phyloP scores from a whole-genome alignment of 768 basidiomycete genomes.

The Termitomyces eurrhizus region DNA sequence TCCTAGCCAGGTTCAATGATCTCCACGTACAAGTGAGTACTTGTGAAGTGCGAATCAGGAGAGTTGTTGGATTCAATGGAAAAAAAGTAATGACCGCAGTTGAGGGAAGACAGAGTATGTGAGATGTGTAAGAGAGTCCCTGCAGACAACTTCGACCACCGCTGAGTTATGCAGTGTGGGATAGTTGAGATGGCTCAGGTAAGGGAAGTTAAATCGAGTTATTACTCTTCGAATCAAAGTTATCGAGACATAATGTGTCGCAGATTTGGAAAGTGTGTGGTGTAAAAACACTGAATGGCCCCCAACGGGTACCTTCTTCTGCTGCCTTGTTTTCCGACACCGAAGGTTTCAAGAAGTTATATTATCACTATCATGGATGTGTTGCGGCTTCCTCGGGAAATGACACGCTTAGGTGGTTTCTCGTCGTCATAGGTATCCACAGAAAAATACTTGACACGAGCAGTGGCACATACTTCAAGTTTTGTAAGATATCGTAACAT shows the following conservation, averaged over 20 bases:
- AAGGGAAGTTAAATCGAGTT: neutral
- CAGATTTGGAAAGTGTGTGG: slow-evolving; percentile 2
- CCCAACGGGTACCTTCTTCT: neutral
- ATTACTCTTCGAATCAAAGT: neutral
- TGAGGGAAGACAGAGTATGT: neutral
- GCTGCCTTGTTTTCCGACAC: neutral
- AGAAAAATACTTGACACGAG: neutral
- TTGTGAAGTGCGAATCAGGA: neutral
- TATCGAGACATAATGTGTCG: neutral
- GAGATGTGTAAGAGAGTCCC: neutral
- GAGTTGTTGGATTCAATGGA: neutral
- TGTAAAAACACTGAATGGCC: neutral
- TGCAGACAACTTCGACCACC: neutral
- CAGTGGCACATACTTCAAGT: slow-evolving; percentile 3
- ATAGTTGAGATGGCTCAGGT: neutral
- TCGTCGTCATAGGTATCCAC: neutral
- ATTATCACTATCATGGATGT: neutral
- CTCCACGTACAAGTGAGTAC: neutral
- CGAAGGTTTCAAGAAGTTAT: neutral
- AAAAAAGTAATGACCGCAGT: neutral
- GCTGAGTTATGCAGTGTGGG: too few relatives aligned
- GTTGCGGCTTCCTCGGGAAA: neutral
- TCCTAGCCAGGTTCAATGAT: neutral
- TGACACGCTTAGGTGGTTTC: neutral
- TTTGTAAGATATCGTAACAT: slow-evolving; percentile 1